Conservation (phyloP, 768 basidiomycete species). For the Leccinum arenicola region DNA sequence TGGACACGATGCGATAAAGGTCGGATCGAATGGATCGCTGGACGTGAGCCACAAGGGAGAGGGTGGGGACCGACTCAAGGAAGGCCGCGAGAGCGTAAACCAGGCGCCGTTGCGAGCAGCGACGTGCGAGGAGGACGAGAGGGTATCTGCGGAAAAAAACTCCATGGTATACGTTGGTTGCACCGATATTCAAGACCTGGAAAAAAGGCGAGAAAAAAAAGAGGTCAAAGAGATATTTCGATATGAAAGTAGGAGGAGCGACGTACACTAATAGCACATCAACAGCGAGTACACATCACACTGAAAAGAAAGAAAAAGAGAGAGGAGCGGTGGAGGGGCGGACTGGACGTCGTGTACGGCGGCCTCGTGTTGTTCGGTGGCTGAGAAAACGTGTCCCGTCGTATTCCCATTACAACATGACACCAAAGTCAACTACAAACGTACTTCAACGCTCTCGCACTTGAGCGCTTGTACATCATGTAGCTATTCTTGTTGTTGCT, state of each 20-base stretch:
- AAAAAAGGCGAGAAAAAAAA: constrained; percentile 2
- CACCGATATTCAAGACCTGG: constrained; percentile 33
- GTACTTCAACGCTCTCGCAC: background rate
- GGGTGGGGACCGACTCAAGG: constrained; percentile 16
- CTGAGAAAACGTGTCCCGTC: constrained; percentile 36
- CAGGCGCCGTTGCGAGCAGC: constrained; percentile 12
- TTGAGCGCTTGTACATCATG: too few species aligned
- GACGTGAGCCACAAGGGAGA: constrained; percentile 17
- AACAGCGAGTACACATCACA: constrained; percentile 24
- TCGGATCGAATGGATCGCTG: constrained; percentile 23
- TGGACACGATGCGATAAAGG: constrained; percentile 19
- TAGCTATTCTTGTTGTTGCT: background rate
- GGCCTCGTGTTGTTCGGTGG: constrained; percentile 34
- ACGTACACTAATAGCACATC: constrained; percentile 25
- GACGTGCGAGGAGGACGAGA: constrained; percentile 13
- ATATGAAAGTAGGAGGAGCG: background rate
- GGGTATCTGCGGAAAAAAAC: constrained; percentile 29
- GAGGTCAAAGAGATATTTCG: background rate
- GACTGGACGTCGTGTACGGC: constrained; percentile 10
- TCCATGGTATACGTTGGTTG: constrained; percentile 34
- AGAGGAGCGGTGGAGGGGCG: background rate
- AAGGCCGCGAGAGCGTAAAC: constrained; percentile 14
- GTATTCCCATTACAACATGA: constrained; percentile 18
- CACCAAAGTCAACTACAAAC: background rate
- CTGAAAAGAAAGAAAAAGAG: constrained; percentile 9